Evolutionary conservation across 2,329 filamentous ascomycete genomes (phyloP).

Genomic region (Mycosphaerella sp.): DNA sequence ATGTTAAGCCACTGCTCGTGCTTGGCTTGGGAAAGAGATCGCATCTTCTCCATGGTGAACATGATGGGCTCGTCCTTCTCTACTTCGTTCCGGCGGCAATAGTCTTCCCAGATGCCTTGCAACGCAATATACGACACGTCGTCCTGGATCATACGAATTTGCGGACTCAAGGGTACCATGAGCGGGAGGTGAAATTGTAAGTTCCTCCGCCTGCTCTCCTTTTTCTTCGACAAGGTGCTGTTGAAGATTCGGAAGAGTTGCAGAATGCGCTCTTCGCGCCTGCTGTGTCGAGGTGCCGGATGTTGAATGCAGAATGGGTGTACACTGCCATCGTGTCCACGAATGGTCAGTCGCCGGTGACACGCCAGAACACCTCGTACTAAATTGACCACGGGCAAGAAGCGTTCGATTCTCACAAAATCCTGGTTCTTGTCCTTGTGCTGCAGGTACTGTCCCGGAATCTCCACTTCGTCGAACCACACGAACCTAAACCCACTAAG

Average conservation of each 20-base stretch:
- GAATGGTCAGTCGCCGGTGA: constrained; percentile 87
- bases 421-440: constrained; percentile 99
- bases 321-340: constrained; percentile 94
- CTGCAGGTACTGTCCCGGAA: constrained; percentile 92
- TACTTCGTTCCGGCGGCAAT: constrained; percentile 78
- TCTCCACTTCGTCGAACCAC: constrained; percentile 97
- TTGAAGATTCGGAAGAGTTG: constrained; percentile 98
- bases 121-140: constrained; percentile 90
- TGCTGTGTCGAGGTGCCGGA: constrained; percentile 83
- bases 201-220: constrained; percentile 89
- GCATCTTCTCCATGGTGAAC: constrained; percentile 91
- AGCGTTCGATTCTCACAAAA: constrained; percentile 94
- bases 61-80: constrained; percentile 93
- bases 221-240: constrained; percentile 80
- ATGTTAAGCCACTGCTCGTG: constrained; percentile 48
- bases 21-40: constrained; percentile 57
- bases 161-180: constrained; percentile 91
- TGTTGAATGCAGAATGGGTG: constrained; percentile 96
- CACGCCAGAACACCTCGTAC: constrained; percentile 86
- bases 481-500: constrained; percentile 95
- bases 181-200: constrained; percentile 92
- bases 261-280: constrained; percentile 87
- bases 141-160: constrained; percentile 92
- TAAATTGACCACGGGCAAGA: constrained; percentile 89
- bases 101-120: constrained; percentile 93